Evolutionary conservation across 805 yeast species (phyloP), one percentile per base, ranked within the genome.

Genomic region (Candida easanensis): DNA sequence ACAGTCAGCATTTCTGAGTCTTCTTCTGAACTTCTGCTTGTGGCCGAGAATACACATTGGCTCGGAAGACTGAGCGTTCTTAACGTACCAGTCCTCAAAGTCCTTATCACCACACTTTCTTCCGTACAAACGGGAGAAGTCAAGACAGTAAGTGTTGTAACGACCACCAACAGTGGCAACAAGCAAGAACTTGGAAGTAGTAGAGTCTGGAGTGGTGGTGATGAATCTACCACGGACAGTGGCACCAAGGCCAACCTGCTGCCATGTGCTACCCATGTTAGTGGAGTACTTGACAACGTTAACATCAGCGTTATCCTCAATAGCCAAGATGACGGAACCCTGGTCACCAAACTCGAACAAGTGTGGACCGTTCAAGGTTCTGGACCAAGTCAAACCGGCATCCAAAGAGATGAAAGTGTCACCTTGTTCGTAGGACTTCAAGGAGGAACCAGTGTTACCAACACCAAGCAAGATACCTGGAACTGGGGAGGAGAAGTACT

Each of bases 261-360:
- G 46, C 90, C 93, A 88, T 3, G 82, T 61, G 26, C 68, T 58
- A 34, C 96, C 96, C 57, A 84, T 88, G 58, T 88, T 90, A 13
- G 81, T 57, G 0, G 95, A 81, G 54, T 71, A 88, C 42, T 60
- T 66, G 33, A 71, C 62, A 6, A 62, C 61, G 40, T 69, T 69
- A 0, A 59, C 54, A 4, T 55, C 58, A 4, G 70, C 57, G 15
- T 59, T 54, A 26, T 53, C 63, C 28, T 84, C 82, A n/a, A 77
- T 61, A 2, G 87, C 84, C 2, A 84, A 61, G 15, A 86, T 73
- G 10, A 88, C 61, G 54, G 87, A 84, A 26, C 96, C 96, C 45
- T 76, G 77, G 61, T 88, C 95, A 36, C 91, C 95, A 64, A 79
- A 80, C 1, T 80, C 71, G 48, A 76, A 78, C 3, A 70, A 47